Base-by-base conservation (phyloP, 352 stramenopile species). In the Phytophthora quininea region DNA sequence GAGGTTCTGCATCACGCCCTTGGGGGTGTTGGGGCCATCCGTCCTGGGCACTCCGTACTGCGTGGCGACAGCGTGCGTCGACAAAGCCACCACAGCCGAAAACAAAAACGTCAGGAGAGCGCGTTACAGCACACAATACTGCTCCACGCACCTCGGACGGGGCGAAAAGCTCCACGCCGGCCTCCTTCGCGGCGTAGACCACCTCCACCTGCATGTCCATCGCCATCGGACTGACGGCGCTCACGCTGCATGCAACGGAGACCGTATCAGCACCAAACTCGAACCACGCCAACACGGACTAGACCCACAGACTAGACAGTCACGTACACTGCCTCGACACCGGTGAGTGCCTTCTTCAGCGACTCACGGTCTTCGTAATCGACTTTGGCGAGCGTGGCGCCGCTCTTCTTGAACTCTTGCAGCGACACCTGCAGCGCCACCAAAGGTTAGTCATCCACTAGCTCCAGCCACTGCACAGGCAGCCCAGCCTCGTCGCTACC, bases 121-220 rank as follows among this genome's bases (percentile, higher is more conserved):
- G 19, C 19, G 19, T 24, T 24, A 24, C 19, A 24, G 19, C 19
- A 24, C 19, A 24, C 19, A 24, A 24, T 24, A 24, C 19, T 24
- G 19, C 19, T 24, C 19, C 19, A 24, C 19, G 19, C 19, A 24
- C 19, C 58, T 62, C 35, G 35, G 35, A 6, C 12, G 58, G 50
- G 14, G 59, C 51, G 37, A 66, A 66, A 11, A 66, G 40, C 58
- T 66, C 27, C 19, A 65, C 58, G 40, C 49, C 58, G 24, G 58
- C 58, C 1, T n/a, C 38, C 48, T 65, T 65, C 48, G 58, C 58
- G 6, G 47, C 58, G 3, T 31, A 8, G 4, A 50, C 46, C 19
- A 53, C 40, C 15, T 15, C 4, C 19, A 58, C 3, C 48, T 64
- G 58, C 7, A 24, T 7, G 15, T 3, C 35, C 24, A 64, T 52